Conservation (phyloP, 2,329 filamentous ascomycete genomes). For the Trichophyton rubrum region DNA sequence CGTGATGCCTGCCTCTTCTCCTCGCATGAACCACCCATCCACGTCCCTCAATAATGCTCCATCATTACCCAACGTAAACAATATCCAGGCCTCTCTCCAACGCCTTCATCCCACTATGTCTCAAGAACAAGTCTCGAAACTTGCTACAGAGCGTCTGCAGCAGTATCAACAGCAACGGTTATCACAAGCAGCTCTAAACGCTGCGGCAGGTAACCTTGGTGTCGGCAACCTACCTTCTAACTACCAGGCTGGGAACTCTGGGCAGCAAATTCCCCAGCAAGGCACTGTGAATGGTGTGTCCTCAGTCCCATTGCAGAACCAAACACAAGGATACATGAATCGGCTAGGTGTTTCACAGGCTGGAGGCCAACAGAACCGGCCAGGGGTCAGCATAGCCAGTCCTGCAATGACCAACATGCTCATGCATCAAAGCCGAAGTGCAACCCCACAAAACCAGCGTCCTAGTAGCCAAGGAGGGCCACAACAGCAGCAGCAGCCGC, state of each 20-base stretch:
- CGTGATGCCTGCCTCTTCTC: conserved; percentile 32
- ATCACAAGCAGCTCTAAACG: conserved; percentile 42
- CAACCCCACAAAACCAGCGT: conserved; percentile 36
- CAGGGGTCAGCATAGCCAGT: conserved; percentile 23
- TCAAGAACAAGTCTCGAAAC: conserved; percentile 41
- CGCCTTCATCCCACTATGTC: conserved; percentile 40
- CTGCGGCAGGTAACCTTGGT: conserved; percentile 37
- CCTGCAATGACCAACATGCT: conserved; percentile 35
- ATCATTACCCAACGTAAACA: conserved; percentile 41
- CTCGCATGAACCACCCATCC: conserved; percentile 33
- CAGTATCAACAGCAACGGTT: conserved; percentile 37
- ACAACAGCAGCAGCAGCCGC: background rate
- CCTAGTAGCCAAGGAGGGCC: conserved; percentile 30
- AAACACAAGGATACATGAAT: conserved; percentile 39
- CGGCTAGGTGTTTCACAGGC: conserved; percentile 41
- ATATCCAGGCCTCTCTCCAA: conserved; percentile 41
- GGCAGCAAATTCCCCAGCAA: conserved; percentile 20
- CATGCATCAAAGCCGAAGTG: conserved; percentile 32
- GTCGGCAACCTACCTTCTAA: conserved; percentile 29
- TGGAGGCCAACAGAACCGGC: conserved; percentile 28
- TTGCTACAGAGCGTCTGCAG: conserved; percentile 41
- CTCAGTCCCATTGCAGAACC: conserved; percentile 29
- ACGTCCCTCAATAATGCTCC: conserved; percentile 38
- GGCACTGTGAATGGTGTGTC: conserved; percentile 23
- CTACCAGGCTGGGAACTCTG: conserved; percentile 19